Base-by-base conservation (phyloP, 2,329 filamentous ascomycete genomes). In the Colletotrichum sidae region DNA sequence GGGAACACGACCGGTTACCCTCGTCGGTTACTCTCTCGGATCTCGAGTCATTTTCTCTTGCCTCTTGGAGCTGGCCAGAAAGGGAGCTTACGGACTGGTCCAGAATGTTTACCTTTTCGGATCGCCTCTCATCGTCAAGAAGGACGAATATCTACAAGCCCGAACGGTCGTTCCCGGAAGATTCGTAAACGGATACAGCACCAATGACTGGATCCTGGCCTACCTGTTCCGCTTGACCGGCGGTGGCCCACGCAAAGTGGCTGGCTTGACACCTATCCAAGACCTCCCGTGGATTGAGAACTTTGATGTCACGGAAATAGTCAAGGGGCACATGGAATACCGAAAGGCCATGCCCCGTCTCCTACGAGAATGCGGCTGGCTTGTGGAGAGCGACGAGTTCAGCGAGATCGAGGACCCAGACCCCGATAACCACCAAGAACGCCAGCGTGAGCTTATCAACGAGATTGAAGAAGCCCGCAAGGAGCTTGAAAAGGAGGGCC, bases 71-170 rank as follows among this genome's bases (percentile, higher is more conserved):
- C 88, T 99, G 34, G 89, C 93, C 5, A 90, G 88, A 67, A 92
- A 92, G 72, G 93, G 93, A 12, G 95, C 93, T 0, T 90, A 91
- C 69, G 96, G 96, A 2, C 81, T 99, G 11, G 85, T 99, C 6
- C 94, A 99, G 74, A 98, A 98, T 71, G 96, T 96, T 6, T 98
- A 96, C 78, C 81, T 98, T 55, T 98, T 97, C 76, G 96, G 96
- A 10, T 93, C 93, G 10, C 96, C 96, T 3, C 84, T 97, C 9
- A 94, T 99, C 9, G 92, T 93, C 53, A 97, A 95, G 76, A 91
- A 88, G 73, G 95, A 98, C 61, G 96, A 99, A 68, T 98, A 92
- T 71, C 78, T 94, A 33, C 90, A 87, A 71, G 92, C 91, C 9
- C 88, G 91, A 60, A 90, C 90, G n/a, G 90, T 97, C 3, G 92